A percentile compares a stretch with the other conserved stretches of the same genome.
These are phyloP conservation scores for Termitomyces heimii DNA, from an alignment of 768 basidiomycete genomes.

Conservation along the genomic window DNA sequence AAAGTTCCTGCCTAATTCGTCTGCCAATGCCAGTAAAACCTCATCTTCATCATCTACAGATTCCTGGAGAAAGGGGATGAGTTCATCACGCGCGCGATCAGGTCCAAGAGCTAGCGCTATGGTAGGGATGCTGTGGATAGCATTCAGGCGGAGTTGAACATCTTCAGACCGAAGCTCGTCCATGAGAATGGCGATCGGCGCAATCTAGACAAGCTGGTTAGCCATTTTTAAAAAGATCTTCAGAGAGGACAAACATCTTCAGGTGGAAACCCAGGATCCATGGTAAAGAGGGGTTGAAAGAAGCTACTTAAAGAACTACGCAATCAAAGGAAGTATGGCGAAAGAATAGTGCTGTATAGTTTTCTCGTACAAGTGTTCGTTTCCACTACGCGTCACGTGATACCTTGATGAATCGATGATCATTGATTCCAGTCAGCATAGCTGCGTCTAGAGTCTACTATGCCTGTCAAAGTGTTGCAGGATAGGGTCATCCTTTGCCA, in stretches of 20 bases:
- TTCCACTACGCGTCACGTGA: not conserved
- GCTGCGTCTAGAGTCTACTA: constrained; percentile 16
- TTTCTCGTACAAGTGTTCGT: not conserved
- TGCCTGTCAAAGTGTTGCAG: constrained; percentile 49
- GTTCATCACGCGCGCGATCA: constrained; percentile 90
- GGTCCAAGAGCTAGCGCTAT: constrained; percentile 96
- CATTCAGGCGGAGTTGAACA: constrained; percentile 91
- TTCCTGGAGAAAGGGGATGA: constrained; percentile 96
- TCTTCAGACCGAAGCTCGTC: constrained; percentile 98
- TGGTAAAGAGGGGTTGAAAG: constrained; percentile 16
- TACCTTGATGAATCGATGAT: not conserved
- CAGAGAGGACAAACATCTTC: constrained; percentile 56
- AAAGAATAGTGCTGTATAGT: not conserved
- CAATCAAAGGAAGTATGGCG: not conserved
- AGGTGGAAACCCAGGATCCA: constrained; percentile 60
- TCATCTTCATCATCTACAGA: constrained; percentile 99
- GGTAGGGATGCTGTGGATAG: constrained; percentile 95
- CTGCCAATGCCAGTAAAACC: constrained; percentile 90
- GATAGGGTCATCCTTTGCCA: constrained; percentile 49
- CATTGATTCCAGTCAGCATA: not conserved
- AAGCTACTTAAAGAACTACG: not conserved
- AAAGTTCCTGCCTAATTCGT: constrained; percentile 89
- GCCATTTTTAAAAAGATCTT: constrained; percentile 11
- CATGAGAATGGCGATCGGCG: constrained; percentile 94
- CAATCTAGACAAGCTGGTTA: constrained; percentile 47